Evolutionary conservation across 1,284 basidiomycete species (phyloP), one percentile per base, ranked within the genome.

Genomic region (Leccinum holopus): DNA sequence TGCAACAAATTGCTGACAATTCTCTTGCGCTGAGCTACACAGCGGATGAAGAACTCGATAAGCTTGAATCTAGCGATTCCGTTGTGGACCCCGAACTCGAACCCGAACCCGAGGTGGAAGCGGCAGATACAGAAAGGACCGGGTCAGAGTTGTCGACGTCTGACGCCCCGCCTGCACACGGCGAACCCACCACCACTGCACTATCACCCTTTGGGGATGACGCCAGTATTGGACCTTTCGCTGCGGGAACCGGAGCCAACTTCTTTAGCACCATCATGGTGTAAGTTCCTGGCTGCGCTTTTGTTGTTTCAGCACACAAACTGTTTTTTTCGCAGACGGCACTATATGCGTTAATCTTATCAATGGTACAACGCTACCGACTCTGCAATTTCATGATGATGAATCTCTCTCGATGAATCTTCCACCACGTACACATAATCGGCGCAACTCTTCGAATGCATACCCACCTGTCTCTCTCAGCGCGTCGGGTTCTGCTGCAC

Each of bases 311-410:
- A 12, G 12, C 47, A 11, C 21, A 25, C 55, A 66, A n/a, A 70
- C 1, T 4, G 6, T 51, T 51, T 25, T 1, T 59, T 28, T n/a
- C 21, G 35, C 61, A 91, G 89, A 92, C 71, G 88, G 89, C 7
- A 88, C 90, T 21, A 85, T 91, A 67, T 87, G 84, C 32, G 84
- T 94, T 65, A 97, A 96, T 72, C 85, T 98, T 47, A 90, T 90
- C 60, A 96, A 91, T 65, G 95, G 95, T 12, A 85, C 94, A 47
- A 95, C 94, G 0, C 82, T 98, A 0, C 94, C 95, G 0, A 95
- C 92, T 0, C 83, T 99, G 4, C 88, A 95, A 76, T 98, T 98
- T 75, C 97, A 98, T 74, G 97, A 98, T 71, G 96, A 98, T 67
- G 95, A 97, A 75, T 95, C 94, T 0, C 85, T 84, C 35, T 94